phyloP scores from a whole-genome alignment of 208 protist genomes.

The Crithidia brevicula region DNA sequence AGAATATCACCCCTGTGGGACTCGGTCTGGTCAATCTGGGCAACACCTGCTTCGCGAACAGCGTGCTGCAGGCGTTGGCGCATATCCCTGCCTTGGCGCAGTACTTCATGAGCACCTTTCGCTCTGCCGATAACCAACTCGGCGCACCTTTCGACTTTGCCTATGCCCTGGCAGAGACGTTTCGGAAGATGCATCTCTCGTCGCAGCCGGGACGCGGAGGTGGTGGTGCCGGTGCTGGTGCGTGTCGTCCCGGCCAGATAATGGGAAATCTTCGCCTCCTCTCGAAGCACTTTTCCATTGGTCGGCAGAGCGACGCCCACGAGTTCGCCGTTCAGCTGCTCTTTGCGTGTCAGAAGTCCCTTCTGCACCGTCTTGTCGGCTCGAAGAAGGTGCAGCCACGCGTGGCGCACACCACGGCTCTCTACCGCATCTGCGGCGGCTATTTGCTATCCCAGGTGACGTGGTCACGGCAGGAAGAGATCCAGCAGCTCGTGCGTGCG shows the following conservation, averaged over 20 bases:
- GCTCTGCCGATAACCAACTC: slow-evolving; percentile 47
- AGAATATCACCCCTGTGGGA: slow-evolving; percentile 49
- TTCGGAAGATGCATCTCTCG: slow-evolving; percentile 65
- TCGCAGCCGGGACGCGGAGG: background rate
- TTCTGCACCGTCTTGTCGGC: slow-evolving; percentile 79
- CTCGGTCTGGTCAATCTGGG: slow-evolving; percentile 84
- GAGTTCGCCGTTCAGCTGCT: slow-evolving; percentile 91
- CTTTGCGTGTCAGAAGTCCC: slow-evolving; percentile 72
- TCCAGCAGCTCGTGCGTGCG: slow-evolving; percentile 62
- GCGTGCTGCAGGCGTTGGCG: slow-evolving; percentile 83
- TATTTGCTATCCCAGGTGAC: slow-evolving; percentile 87
- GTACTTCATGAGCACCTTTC: slow-evolving; percentile 78
- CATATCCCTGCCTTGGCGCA: slow-evolving; percentile 88
- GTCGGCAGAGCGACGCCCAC: slow-evolving; percentile 91
- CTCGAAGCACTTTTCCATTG: slow-evolving; percentile 77
- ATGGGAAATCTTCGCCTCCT: slow-evolving; percentile 66
- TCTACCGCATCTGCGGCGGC: slow-evolving; percentile 81
- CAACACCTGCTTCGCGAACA: slow-evolving; percentile 93
- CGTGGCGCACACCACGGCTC: slow-evolving; percentile 75
- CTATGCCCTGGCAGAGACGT: slow-evolving; percentile 79
- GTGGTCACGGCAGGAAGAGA: slow-evolving; percentile 82
- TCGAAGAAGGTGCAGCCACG: slow-evolving; percentile 65
- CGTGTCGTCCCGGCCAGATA: slow-evolving; percentile 62
- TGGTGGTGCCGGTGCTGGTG: slow-evolving; percentile 24
- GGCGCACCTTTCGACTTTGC: slow-evolving; percentile 83